A percentile compares a stretch with the other conserved stretches of the same genome.
These are phyloP conservation scores for Exophiala sp. DNA, from an alignment of 2,329 filamentous ascomycete genomes.

Conservation along the genomic window DNA sequence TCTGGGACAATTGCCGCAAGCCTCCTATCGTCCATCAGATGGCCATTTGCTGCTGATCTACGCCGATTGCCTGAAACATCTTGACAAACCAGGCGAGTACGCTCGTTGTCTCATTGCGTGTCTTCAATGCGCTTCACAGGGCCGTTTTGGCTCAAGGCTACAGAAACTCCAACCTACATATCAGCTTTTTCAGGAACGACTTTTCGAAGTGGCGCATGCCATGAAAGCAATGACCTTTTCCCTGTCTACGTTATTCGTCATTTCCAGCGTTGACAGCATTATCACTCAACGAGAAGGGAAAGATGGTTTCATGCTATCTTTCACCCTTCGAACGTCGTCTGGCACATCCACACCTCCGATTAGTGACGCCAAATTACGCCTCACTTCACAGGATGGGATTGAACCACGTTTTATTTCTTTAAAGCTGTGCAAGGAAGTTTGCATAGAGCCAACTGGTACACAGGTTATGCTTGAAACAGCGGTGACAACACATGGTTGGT, in stretches of 20 bases:
- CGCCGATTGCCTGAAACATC: slow-evolving; percentile 71
- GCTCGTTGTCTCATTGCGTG: slow-evolving; percentile 62
- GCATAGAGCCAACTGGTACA: slow-evolving; percentile 54
- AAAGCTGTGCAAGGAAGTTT: slow-evolving; percentile 51
- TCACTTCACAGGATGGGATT: slow-evolving; percentile 15
- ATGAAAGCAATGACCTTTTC: slow-evolving; percentile 64
- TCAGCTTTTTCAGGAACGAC: slow-evolving; percentile 37
- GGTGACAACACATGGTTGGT: slow-evolving; percentile 25
- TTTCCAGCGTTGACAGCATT: slow-evolving; percentile 63
- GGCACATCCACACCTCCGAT: slow-evolving; percentile 8
- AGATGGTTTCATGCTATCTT: slow-evolving; percentile 70
- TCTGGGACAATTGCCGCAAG: slow-evolving; percentile 72
- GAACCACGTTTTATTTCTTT: slow-evolving; percentile 53
- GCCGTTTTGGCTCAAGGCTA: slow-evolving; percentile 39
- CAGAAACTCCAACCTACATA: slow-evolving; percentile 27
- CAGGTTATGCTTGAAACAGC: slow-evolving; percentile 32
- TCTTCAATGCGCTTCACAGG: slow-evolving; percentile 43
- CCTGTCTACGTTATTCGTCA: slow-evolving; percentile 69
- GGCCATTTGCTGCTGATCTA: slow-evolving; percentile 83
- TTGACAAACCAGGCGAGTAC: slow-evolving; percentile 75
- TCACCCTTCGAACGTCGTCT: slow-evolving; percentile 39
- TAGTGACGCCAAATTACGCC: slow-evolving; percentile 14
- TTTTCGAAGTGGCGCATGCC: slow-evolving; percentile 48
- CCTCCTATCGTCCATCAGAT: slow-evolving; percentile 75
- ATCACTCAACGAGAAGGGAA: slow-evolving; percentile 66